phyloP scores from a whole-genome alignment of 257 asterid genomes.

The Solanum appendiculatum region DNA sequence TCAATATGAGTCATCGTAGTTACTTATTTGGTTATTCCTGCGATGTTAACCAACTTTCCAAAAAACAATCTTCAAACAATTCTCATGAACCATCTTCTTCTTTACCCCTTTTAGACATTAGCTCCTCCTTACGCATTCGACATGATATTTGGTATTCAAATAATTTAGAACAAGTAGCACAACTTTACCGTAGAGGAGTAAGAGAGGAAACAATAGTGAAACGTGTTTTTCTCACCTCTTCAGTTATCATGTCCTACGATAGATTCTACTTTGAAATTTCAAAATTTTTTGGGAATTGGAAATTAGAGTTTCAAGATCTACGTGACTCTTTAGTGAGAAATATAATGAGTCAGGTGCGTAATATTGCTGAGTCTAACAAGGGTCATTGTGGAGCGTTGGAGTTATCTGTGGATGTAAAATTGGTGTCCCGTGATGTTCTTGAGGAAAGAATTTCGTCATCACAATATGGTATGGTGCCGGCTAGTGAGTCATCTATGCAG shows the following conservation, averaged over 20 bases:
- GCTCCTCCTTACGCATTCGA: not conserved
- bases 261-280: not conserved
- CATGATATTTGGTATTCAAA: not conserved
- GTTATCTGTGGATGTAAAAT: not conserved
- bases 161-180: not conserved
- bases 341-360: not conserved
- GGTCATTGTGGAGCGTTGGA: not conserved
- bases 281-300: not conserved
- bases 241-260: not conserved
- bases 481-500: not conserved
- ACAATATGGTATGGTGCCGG: not conserved
- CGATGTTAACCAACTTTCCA: not conserved
- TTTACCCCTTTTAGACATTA: not conserved
- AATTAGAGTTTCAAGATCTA: not conserved
- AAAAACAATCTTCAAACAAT: not conserved
- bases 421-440: not conserved
- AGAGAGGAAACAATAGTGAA: not conserved
- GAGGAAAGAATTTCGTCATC: not conserved
- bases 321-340: not conserved
- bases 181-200: not conserved
- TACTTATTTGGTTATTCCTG: not conserved
- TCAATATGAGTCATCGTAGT: not conserved
- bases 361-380: not conserved
- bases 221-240: not conserved
- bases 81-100: not conserved